Conservation (phyloP, 345 rosid species). For the Gossypium arboreum region DNA sequence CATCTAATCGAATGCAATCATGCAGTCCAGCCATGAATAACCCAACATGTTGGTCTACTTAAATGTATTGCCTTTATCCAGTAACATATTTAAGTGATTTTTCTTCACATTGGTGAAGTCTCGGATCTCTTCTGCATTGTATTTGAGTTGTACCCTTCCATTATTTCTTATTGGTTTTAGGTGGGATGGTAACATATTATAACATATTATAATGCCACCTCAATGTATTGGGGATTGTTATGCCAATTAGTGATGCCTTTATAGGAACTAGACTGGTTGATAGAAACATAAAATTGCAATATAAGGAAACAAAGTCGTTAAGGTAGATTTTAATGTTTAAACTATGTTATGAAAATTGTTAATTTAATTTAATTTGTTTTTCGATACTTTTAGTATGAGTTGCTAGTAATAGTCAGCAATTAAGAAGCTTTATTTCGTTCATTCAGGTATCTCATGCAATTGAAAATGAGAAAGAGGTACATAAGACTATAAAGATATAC, state of each 20-base stretch:
- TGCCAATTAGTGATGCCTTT: neutral
- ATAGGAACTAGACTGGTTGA: constrained; percentile 3
- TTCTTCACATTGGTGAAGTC: neutral
- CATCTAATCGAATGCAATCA: no score
- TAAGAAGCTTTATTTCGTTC: constrained; percentile 4
- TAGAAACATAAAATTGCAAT: neutral
- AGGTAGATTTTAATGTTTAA: constrained; percentile 4
- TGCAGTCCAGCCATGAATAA: no score
- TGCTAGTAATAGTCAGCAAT: neutral
- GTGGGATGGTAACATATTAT: neutral
- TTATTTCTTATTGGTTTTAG: neutral
- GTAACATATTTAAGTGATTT: neutral
- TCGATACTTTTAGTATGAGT: constrained; percentile 1
- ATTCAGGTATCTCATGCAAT: constrained; percentile 75
- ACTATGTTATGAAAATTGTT: neutral
- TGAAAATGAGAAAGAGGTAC: constrained; percentile 69
- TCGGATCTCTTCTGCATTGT: neutral
- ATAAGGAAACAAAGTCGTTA: neutral
- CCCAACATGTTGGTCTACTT: no score
- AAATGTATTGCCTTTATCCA: neutral
- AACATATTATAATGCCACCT: neutral
- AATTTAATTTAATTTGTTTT: constrained; percentile 2
- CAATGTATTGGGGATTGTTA: neutral
- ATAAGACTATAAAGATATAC: constrained; percentile 68
- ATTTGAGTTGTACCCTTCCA: neutral